These are phyloP conservation scores for Candida gigantensis DNA, from an alignment of 1,139 yeast species.

Conservation along the genomic window DNA sequence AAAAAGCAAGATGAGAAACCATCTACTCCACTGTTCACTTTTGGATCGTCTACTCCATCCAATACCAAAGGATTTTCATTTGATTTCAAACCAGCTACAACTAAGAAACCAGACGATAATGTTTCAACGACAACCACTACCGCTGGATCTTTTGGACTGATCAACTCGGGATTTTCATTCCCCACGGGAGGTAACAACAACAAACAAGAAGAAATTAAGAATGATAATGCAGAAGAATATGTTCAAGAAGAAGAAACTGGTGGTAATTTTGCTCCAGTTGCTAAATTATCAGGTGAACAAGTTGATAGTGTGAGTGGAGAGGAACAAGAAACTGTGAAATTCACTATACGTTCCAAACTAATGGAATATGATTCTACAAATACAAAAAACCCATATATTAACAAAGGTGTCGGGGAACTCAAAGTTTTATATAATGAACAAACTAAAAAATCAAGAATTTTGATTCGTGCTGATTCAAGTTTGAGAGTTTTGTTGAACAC, in stretches of 20 bases:
- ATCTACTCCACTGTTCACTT: slow-evolving; percentile 6
- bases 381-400: slow-evolving; percentile 50
- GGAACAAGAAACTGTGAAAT: slow-evolving; percentile 70
- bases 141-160: not conserved
- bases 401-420: slow-evolving; percentile 81
- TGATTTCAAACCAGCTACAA: slow-evolving; percentile 10
- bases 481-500: slow-evolving; percentile 78
- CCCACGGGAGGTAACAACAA: not conserved
- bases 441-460: slow-evolving; percentile 63
- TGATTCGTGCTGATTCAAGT: slow-evolving; percentile 88
- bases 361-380: slow-evolving; percentile 58
- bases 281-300: slow-evolving; percentile 42
- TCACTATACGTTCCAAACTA: slow-evolving; percentile 70
- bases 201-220: not conserved
- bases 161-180: slow-evolving; percentile 1
- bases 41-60: slow-evolving; percentile 2
- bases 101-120: slow-evolving; percentile 1
- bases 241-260: slow-evolving; percentile 38
- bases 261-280: slow-evolving; percentile 51
- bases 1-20: slow-evolving; percentile 8
- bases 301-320: slow-evolving; percentile 72
- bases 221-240: slow-evolving; percentile 11
- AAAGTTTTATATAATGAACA: slow-evolving; percentile 64
- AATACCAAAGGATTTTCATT: slow-evolving; percentile 17
- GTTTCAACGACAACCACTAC: not conserved